A percentile compares a stretch with the other conserved stretches of the same genome.
Evolutionary conservation across 2,329 filamentous ascomycete species (phyloP).

Genomic region (Cladorrhinum sp.): DNA sequence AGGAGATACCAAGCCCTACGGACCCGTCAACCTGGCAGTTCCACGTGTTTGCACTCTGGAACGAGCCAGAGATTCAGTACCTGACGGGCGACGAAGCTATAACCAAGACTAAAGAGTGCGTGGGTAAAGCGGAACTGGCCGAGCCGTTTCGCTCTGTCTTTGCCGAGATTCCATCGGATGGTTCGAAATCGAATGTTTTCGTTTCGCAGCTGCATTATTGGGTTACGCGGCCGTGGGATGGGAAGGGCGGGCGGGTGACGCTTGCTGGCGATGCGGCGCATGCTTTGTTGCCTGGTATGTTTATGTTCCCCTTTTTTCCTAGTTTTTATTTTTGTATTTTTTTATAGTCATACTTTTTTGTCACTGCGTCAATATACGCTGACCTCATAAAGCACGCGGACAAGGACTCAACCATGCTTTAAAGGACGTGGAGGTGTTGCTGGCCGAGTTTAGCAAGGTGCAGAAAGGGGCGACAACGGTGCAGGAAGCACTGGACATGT

Average conservation of each 20-base stretch:
- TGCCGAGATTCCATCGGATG: not conserved
- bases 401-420: constrained; percentile 14
- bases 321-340: not conserved
- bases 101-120: not conserved
- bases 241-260: constrained; percentile 2
- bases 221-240: constrained; percentile 11
- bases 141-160: constrained; percentile 18
- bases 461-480: not conserved
- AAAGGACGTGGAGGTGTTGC: constrained; percentile 1
- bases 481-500: not conserved
- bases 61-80: not conserved
- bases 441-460: not conserved
- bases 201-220: constrained; percentile 13
- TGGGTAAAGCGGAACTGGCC: not conserved
- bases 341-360: not conserved
- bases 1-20: constrained; percentile 8
- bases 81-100: constrained; percentile 9
- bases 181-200: not conserved
- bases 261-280: constrained; percentile 18
- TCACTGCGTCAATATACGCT: not conserved
- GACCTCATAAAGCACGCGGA: constrained; percentile 1
- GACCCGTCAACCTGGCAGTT: constrained; percentile 13
- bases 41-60: constrained; percentile 11
- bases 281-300: constrained; percentile 15
- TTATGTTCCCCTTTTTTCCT: not conserved